Percentiles rank a stretch among this genome's conserved stretches.
These are phyloP conservation scores for Podila epigama DNA, from an alignment of 192 early-diverging fungal species.

Conservation along the genomic window DNA sequence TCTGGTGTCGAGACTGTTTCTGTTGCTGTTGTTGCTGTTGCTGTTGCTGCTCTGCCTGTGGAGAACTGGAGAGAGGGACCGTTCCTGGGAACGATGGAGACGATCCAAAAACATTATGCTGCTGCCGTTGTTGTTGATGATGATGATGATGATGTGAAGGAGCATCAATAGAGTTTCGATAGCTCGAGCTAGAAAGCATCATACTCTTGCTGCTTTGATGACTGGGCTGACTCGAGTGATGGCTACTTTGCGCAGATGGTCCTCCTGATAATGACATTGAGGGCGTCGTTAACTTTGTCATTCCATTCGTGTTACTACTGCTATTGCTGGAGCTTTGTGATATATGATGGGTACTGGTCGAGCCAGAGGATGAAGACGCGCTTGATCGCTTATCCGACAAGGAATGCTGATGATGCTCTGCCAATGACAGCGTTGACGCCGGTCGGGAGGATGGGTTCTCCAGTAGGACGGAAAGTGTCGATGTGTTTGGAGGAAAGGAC, in stretches of 20 bases:
- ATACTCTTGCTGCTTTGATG: constrained; percentile 26
- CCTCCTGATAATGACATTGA: too few relatives aligned
- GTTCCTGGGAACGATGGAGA: background rate
- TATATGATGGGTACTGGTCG: background rate
- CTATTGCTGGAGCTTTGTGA: background rate
- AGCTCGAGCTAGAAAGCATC: background rate
- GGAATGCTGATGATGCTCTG: background rate
- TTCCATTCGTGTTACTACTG: background rate
- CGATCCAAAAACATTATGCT: background rate
- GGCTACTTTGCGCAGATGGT: constrained; percentile 14
- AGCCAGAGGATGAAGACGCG: background rate
- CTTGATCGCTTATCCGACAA: background rate
- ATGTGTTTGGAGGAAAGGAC: background rate
- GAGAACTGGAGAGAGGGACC: background rate
- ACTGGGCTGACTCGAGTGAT: constrained; percentile 40
- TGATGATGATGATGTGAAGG: background rate
- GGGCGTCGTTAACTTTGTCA: constrained; percentile 11
- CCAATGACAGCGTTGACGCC: background rate
- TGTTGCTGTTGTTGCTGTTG: background rate
- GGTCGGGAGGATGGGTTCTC: constrained; percentile 17
- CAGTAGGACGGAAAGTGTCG: constrained; percentile 23
- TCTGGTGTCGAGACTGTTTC: background rate
- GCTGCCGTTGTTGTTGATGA: background rate
- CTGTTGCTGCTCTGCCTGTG: background rate
- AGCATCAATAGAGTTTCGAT: background rate